These are phyloP conservation scores for Nannochloropsis gaditana DNA, from an alignment of 108 stramenopile genomes.

Conservation along the genomic window DNA sequence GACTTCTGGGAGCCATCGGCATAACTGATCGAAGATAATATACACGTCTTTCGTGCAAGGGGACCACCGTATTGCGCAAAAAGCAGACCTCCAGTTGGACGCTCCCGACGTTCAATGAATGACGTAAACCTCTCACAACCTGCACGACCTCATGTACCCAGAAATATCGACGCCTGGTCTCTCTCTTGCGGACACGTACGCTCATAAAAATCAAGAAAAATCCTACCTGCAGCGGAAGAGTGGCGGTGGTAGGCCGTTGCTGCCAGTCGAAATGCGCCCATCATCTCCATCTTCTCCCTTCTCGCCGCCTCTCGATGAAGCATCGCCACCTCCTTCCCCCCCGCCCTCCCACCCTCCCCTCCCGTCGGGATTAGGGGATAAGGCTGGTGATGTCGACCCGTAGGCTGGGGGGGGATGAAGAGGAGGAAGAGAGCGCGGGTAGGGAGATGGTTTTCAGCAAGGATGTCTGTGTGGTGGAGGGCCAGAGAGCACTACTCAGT, in stretches of 20 bases:
- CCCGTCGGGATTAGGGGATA: background rate
- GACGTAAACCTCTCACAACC: too few relatives aligned
- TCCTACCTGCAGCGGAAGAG: background rate
- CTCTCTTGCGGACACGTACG: too few relatives aligned
- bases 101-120: too few relatives aligned
- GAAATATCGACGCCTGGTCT: too few relatives aligned
- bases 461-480: background rate
- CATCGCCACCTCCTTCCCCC: background rate
- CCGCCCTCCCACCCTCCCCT: background rate
- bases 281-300: background rate
- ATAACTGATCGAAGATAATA: too few relatives aligned
- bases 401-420: background rate
- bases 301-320: background rate
- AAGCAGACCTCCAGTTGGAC: too few relatives aligned
- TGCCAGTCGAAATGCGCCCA: background rate
- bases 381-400: background rate
- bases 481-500: background rate
- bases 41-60: too few relatives aligned
- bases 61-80: too few relatives aligned
- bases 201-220: too few relatives aligned
- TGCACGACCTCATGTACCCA: too few relatives aligned
- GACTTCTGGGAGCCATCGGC: too few relatives aligned
- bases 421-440: background rate
- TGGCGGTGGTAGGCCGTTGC: background rate
- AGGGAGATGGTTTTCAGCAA: background rate